A percentile compares a stretch with the other conserved stretches of the same genome.
Conservation (phyloP, 345 rosid species). For the Viola odorata region DNA sequence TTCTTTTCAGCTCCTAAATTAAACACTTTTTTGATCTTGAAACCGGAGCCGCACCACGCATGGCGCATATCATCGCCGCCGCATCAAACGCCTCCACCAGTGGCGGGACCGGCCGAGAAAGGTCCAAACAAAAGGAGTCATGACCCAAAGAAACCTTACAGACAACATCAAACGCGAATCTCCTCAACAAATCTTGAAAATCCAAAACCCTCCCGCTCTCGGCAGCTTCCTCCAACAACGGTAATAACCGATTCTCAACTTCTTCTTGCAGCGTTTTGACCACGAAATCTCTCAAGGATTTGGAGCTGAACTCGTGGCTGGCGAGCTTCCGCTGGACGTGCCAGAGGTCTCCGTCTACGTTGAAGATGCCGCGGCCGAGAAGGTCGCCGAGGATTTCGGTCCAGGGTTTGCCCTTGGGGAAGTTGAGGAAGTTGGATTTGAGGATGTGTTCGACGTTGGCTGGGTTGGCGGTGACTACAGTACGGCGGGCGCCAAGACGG, state of each 20-base stretch:
- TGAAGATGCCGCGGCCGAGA: constrained; percentile 78
- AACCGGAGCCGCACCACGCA: constrained; percentile 19
- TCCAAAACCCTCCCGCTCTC: constrained; percentile 4
- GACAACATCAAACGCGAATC: constrained; percentile 24
- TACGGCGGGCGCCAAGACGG: constrained; percentile 52
- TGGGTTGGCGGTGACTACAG: constrained; percentile 63
- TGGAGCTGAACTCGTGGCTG: constrained; percentile 69
- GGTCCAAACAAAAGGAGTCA: constrained; percentile 20
- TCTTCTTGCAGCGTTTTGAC: constrained; percentile 43
- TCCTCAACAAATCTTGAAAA: constrained; percentile 25
- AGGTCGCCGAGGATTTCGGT: constrained; percentile 70
- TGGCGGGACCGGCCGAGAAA: constrained; percentile 10
- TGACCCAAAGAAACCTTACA: constrained; percentile 20
- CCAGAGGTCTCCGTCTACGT: constrained; percentile 78
- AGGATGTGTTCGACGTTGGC: constrained; percentile 65
- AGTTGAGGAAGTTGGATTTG: constrained; percentile 55
- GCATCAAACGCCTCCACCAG: constrained; percentile 20
- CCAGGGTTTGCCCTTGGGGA: constrained; percentile 77
- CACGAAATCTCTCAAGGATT: constrained; percentile 49
- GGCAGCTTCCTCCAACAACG: constrained; percentile 34
- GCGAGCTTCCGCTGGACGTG: constrained; percentile 58
- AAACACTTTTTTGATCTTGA: constrained; percentile 14
- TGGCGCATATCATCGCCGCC: constrained; percentile 22
- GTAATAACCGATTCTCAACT: constrained; percentile 47
- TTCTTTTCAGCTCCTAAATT: constrained; percentile 17